Conservation (phyloP, 2,329 filamentous ascomycete genomes). For the Coniella vitis region DNA sequence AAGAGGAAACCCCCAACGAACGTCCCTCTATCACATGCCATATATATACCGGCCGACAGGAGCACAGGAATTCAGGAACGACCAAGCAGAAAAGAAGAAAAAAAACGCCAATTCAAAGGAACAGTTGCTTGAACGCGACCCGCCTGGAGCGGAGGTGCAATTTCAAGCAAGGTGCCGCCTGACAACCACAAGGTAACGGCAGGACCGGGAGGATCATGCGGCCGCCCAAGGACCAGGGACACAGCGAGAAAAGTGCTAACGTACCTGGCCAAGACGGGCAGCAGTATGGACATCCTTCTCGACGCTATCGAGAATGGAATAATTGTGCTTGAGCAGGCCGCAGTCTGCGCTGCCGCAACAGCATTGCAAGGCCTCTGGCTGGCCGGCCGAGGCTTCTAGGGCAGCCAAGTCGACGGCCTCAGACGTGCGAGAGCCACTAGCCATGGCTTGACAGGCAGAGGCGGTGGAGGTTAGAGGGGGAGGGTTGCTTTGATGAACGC, state of each 20-base stretch:
- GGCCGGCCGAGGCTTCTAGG: constrained; percentile 12
- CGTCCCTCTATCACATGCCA: neutral
- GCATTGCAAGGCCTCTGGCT: constrained; percentile 49
- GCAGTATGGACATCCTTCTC: constrained; percentile 85
- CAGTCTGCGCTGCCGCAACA: constrained; percentile 83
- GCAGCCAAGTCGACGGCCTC: constrained; percentile 10
- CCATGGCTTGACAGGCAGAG: constrained; percentile 7
- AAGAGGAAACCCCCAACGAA: neutral
- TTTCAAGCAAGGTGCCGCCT: neutral
- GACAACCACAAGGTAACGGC: constrained; percentile 4
- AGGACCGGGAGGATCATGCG: constrained; percentile 1
- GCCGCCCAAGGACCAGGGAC: neutral
- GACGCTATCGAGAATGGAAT: constrained; percentile 67
- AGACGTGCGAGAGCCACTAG: constrained; percentile 7
- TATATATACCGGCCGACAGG: too few species aligned
- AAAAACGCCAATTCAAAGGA: too few species aligned
- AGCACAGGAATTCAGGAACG: too few species aligned
- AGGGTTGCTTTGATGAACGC: neutral
- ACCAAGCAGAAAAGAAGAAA: too few species aligned
- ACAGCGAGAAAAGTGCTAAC: constrained; percentile 25
- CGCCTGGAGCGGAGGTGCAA: neutral
- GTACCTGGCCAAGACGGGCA: constrained; percentile 85
- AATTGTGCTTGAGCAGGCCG: constrained; percentile 74
- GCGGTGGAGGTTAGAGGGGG: neutral
- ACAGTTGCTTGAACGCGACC: too few species aligned